Evolutionary conservation across 2,329 filamentous ascomycete genomes (phyloP), one percentile per base, ranked within the genome.

Genomic region (Lasiodiplodia citricola): DNA sequence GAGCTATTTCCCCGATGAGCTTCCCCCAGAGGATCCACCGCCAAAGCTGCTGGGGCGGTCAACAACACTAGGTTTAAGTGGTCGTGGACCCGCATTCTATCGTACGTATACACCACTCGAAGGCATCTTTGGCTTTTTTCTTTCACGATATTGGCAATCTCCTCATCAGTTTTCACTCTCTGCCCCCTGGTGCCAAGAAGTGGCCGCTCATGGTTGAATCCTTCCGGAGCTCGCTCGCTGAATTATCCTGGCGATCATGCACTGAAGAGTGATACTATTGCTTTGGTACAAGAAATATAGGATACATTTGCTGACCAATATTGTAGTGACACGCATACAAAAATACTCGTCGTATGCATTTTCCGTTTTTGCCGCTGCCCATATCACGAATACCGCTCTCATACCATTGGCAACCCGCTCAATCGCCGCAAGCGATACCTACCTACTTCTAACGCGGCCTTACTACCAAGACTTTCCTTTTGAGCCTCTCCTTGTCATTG

Each of bases 391-490:
- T 89, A 92, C 72, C 79, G 55, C 74, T 75, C 70, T 72, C 70
- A 74, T 79, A 73, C 75, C 76, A 35, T 73, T 79, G 70, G 64
- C 74, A 64, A 73, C 76, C 60, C 72, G 73, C 69, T 76, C 82
- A 70, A 74, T 94, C 93, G 76, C 88, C 88, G 71, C 82, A 65
- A 92, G 92, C 70, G 94, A 97, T 77, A 90, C 89, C 62, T 97
- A 94, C 80, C 89, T 98, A 60, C 90, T 98, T 72, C 92, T 97
- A 79, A 94, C 94, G 35, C 89, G 95, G 70, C 94, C 96, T 60
- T 90, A 96, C 79, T 98, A 98, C 83, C 95, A 97, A 80, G 94
- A 93, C 25, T 68, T 74, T 1, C 86, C 91, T 2, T 83, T 92
- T 18, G 94, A 97, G 77, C 92, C 93, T 3, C 82, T 96, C 23